Base-by-base conservation (phyloP, 306 rosid species). In the Sicyos edulis region DNA sequence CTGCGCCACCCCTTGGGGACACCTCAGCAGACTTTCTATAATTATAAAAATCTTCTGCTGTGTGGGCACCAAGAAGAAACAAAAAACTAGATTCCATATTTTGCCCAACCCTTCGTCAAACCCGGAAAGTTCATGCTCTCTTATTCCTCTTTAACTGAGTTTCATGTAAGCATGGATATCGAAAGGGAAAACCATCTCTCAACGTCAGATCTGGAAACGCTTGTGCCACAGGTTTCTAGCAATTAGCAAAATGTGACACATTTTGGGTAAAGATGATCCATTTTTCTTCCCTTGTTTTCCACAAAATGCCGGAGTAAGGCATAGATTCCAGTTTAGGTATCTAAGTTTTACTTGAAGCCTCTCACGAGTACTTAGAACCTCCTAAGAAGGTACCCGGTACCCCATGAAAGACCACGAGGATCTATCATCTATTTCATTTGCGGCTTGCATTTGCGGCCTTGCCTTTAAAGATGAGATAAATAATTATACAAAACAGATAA, bases 1-100 rank as follows among this genome's bases (percentile, higher is more conserved):
- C n/a, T n/a, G n/a, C n/a, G n/a, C n/a, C n/a, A n/a, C n/a, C n/a
- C n/a, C n/a, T n/a, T n/a, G n/a, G n/a, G n/a, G n/a, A n/a, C n/a
- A n/a, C n/a, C n/a, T n/a, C n/a, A n/a, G n/a, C n/a, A n/a, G n/a
- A n/a, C n/a, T n/a, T n/a, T n/a, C n/a, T n/a, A 10, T 40, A 64
- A 37, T 40, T 37, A 34, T 62, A 8, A 17, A 64, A 64, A 5
- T 16, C 26, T 5, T 32, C 37, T 32, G 37, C 70, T 63, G 51
- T 63, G 70, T 2, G 51, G 32, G 8, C 70, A 63, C 52, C 52
- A 17, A 63, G 29, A 40, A 63, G 9, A 40, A 63, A 40, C 70
- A 37, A 9, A 34, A 40, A 64, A 42, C 29, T 40, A 9, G 52
- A 40, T 64, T 17, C 52, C 52, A 17, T 40, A 64, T 40, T 37